Percentiles rank a stretch among this genome's conserved stretches.
phyloP scores from a whole-genome alignment of 176 grass and related monocot genomes.

The Ensete glaucum region DNA sequence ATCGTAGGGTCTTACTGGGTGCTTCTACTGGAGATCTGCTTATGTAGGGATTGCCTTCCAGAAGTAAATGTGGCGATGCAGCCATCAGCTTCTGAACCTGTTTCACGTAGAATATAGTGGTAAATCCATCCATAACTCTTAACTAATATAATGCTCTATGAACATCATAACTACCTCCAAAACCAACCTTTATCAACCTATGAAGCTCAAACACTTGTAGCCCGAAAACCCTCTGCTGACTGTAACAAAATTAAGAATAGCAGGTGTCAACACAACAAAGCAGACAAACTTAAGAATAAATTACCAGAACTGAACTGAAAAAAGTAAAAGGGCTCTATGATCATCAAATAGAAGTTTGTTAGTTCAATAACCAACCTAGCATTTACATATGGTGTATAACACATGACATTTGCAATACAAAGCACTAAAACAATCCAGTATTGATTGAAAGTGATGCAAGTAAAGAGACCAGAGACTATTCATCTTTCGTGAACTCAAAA shows the following conservation, averaged over 20 bases:
- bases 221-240: conserved; percentile 88
- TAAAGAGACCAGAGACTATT: too few species aligned
- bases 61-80: conserved; percentile 66
- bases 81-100: conserved; percentile 86
- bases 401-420: neutral
- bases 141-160: neutral
- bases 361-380: neutral
- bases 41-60: conserved; percentile 54
- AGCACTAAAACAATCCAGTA: neutral
- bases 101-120: conserved; percentile 18
- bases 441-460: too few species aligned
- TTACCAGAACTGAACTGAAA: neutral
- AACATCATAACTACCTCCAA: neutral
- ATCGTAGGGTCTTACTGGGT: conserved; percentile 34
- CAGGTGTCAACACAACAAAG: neutral
- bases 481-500: too few species aligned
- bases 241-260: conserved; percentile 32
- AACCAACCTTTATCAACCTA: conserved; percentile 86
- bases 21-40: conserved; percentile 12
- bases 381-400: neutral
- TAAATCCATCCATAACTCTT: conserved; percentile 5
- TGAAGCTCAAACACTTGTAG: conserved; percentile 94
- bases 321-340: neutral
- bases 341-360: neutral
- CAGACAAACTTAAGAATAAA: neutral